A percentile compares a stretch with the other conserved stretches of the same genome.
Evolutionary conservation across 2,329 filamentous ascomycete species (phyloP).

Genomic region (Geoglossum cookeanum): DNA sequence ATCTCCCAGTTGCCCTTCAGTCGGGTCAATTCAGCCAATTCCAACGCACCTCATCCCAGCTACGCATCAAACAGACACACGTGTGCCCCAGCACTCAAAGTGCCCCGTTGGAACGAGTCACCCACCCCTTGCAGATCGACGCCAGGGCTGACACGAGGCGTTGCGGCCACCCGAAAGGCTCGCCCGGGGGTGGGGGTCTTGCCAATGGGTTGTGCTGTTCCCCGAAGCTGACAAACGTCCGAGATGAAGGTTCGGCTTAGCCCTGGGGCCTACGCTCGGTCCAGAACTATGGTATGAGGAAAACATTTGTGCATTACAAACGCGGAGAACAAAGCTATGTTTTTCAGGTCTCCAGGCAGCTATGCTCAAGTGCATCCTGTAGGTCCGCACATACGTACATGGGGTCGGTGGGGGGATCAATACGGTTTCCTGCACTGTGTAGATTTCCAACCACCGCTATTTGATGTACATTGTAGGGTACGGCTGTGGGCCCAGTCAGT

Average conservation of each 20-base stretch:
- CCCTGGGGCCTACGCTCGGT: too few species aligned
- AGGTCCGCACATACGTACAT: too few species aligned
- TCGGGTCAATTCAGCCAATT: not conserved
- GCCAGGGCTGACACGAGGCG: not conserved
- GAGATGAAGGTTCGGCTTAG: not conserved
- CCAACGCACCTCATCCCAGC: not conserved
- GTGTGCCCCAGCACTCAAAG: not conserved
- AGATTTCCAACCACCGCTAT: too few species aligned
- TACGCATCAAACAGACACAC: not conserved
- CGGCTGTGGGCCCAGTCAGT: not conserved
- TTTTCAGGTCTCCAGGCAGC: too few species aligned
- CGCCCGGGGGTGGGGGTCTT: not conserved
- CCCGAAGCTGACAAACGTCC: not conserved
- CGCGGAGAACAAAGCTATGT: too few species aligned
- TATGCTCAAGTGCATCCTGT: too few species aligned
- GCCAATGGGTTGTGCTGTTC: not conserved
- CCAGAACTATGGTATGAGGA: too few species aligned
- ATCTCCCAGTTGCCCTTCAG: not conserved
- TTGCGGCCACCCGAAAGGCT: not conserved
- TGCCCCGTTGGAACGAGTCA: not conserved
- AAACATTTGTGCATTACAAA: too few species aligned
- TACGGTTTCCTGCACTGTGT: too few species aligned
- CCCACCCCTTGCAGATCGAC: not conserved
- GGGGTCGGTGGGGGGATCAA: too few species aligned
- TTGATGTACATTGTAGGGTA: too few species aligned